Conservation (phyloP, 1,284 basidiomycete species). For the Mycena sp. region DNA sequence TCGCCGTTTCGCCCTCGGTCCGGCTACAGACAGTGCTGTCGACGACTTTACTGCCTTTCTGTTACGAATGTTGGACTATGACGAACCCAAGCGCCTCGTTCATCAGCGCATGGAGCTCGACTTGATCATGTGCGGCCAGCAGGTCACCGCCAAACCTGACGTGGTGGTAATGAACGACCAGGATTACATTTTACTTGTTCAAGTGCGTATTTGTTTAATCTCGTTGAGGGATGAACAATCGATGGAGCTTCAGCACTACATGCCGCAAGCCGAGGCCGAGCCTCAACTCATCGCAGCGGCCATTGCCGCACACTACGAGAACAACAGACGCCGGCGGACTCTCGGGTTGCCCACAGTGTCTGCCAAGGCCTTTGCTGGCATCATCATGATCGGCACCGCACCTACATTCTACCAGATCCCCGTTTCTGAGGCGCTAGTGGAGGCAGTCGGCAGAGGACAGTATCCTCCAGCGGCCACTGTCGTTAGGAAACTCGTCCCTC, state of each 20-base stretch:
- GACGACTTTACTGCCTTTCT: constrained; percentile 6
- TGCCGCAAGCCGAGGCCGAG: background rate
- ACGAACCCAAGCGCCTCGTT: constrained; percentile 4
- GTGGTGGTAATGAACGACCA: constrained; percentile 5
- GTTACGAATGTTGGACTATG: background rate
- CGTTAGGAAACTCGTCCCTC: constrained; percentile 4
- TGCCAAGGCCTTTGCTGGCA: constrained; percentile 13
- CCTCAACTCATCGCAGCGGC: background rate
- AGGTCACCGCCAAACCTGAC: background rate
- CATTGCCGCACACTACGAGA: constrained; percentile 2
- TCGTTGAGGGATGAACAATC: constrained; percentile 3
- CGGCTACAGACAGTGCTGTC: background rate
- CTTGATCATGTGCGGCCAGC: constrained; percentile 2
- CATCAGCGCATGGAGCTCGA: constrained; percentile 7
- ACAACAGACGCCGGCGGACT: background rate
- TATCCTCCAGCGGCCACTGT: constrained; percentile 8
- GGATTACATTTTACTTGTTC: constrained; percentile 7
- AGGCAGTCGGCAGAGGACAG: constrained; percentile 1
- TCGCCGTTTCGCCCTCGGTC: background rate
- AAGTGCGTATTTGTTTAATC: constrained; percentile 6
- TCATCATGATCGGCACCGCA: constrained; percentile 24
- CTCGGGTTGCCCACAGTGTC: background rate
- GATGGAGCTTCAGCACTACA: background rate
- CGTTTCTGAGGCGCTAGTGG: background rate
- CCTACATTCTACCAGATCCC: constrained; percentile 1